phyloP scores from a whole-genome alignment of 257 asterid genomes.

The Knoxia roxburghii region DNA sequence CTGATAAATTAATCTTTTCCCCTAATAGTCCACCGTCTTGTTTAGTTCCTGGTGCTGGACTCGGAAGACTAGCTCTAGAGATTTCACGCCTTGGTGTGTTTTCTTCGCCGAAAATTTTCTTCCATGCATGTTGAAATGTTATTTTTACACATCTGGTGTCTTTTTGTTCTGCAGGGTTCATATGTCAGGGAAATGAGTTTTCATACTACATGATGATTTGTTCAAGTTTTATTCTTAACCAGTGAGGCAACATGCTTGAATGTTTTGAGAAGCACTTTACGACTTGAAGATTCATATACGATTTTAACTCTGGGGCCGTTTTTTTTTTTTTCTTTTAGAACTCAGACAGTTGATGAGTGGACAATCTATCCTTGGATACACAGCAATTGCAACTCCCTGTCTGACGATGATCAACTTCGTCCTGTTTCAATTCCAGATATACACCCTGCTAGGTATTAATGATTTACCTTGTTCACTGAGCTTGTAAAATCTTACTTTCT shows the following conservation, averaged over 20 bases:
- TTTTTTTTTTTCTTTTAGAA: constrained; percentile 31
- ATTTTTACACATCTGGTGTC: neutral
- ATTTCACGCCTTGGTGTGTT: constrained; percentile 81
- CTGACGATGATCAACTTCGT: constrained; percentile 91
- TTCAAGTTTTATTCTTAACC: constrained; percentile 90
- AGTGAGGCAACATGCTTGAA: constrained; percentile 37
- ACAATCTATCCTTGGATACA: constrained; percentile 97
- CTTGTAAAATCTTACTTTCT: neutral
- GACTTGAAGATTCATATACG: constrained; percentile 7
- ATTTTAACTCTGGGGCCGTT: constrained; percentile 22
- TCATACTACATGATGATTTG: constrained; percentile 99
- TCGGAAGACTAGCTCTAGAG: constrained; percentile 94
- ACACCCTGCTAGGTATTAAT: constrained; percentile 84
- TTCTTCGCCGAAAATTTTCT: neutral
- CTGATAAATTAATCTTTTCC: constrained; percentile 23
- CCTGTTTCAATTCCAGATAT: constrained; percentile 81
- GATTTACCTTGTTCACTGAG: constrained; percentile 9
- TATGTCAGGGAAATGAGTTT: constrained; percentile 95
- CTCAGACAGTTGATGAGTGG: constrained; percentile 78
- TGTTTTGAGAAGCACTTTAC: neutral
- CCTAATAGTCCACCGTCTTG: constrained; percentile 77
- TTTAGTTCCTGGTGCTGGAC: constrained; percentile 99
- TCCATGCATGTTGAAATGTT: constrained; percentile 5
- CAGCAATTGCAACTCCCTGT: constrained; percentile 83
- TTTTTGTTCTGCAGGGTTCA: constrained; percentile 51